phyloP scores from a whole-genome alignment of 2,329 filamentous ascomycete genomes.

The Dendrostoma leiphaemia region DNA sequence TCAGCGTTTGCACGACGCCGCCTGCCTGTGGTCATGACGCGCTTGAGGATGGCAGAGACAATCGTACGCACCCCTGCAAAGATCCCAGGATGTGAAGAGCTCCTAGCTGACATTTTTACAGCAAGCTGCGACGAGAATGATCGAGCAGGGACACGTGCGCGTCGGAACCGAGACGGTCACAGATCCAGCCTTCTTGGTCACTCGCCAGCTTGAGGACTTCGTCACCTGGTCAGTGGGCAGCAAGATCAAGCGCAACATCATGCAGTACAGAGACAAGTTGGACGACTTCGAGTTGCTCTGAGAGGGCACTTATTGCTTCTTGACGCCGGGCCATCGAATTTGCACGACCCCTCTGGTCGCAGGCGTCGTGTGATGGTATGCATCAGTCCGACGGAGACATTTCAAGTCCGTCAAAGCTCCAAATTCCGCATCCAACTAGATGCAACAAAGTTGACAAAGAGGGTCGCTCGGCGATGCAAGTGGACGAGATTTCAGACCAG shows the following conservation, averaged over 20 bases:
- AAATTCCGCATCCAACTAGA: no score
- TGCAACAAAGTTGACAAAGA: no score
- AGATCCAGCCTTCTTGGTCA: conserved; percentile 86
- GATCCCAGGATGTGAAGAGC: background rate
- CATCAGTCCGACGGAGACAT: no score
- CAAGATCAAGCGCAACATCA: conserved; percentile 95
- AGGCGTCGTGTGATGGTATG: background rate
- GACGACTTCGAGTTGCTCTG: conserved; percentile 92
- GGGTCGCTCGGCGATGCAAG: background rate
- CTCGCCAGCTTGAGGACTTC: conserved; percentile 89
- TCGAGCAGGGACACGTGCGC: conserved; percentile 91
- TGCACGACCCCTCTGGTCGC: background rate
- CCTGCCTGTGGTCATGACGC: conserved; percentile 85
- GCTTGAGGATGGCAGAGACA: conserved; percentile 87
- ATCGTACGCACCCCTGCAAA: conserved; percentile 40
- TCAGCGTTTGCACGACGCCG: conserved; percentile 81
- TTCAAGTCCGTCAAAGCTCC: no score
- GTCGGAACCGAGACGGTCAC: conserved; percentile 89
- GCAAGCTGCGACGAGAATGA: conserved; percentile 78
- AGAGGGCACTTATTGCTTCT: conserved; percentile 24
- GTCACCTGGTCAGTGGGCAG: conserved; percentile 94
- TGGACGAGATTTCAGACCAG: background rate
- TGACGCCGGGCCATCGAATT: background rate
- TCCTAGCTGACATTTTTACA: background rate
- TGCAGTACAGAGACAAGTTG: conserved; percentile 91